Evolutionary conservation across 2,329 filamentous ascomycete genomes (phyloP), one percentile per base, ranked within the genome.

Genomic region (Alternaria arborescens): DNA sequence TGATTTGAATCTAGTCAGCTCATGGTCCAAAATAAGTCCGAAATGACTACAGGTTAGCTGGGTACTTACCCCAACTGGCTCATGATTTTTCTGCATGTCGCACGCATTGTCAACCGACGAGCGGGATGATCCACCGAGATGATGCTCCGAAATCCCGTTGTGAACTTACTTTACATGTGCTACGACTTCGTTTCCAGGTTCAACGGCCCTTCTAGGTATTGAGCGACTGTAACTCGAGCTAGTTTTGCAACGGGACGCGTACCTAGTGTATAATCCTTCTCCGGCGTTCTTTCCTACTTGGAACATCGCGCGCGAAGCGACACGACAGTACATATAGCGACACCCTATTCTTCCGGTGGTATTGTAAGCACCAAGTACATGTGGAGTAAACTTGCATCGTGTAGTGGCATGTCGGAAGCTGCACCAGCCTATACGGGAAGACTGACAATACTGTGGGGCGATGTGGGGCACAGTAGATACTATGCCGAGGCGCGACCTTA

Each of bases 391-490:
- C 46, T 50, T 50, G 32, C 46, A 26, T 38, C 46, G 32, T 50
- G 38, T 11, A 24, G 54, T 52, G 22, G 38, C 16, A 36, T 36
- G 42, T 62, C 56, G 60, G 60, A 62, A 62, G 60, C 44, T 52
- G 60, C 60, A 62, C 60, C 52, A 42, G 34, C 34, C 40, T 40
- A 43, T 46, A 50, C 38, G 41, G 42, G 18, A 47, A 16, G 16
- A 34, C 28, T 16, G 54, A 32, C 47, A 24, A 24, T 32, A 34
- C 28, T 52, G 46, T 48, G 58, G 58, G 58, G 58, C 28, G 6
- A 34, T 52, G 54, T 57, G 54, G 47, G 54, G 47, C 38, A 43
- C 28, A 50, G 12, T 41, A 36, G 32, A 42, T 32, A 47, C 44
- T 28, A 50, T 32, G 38, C 26, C 44, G 26, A 44, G 24, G n/a